Evolutionary conservation across 345 rosid species (phyloP).

Genomic region (Arabidopsis arenosa): DNA sequence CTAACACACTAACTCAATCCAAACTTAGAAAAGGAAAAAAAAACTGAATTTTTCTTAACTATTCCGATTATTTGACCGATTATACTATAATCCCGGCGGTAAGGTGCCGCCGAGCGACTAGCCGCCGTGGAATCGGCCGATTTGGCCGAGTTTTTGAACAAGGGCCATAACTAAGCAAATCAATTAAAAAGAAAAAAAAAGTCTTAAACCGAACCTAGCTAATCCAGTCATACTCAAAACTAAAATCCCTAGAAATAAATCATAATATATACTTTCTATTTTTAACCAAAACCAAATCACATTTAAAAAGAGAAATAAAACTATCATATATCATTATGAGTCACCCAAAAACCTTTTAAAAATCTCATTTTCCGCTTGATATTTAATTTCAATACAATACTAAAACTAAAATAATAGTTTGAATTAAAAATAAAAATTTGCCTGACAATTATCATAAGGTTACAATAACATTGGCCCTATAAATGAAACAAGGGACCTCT

Average conservation of each 20-base stretch:
- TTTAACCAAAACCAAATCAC: not conserved
- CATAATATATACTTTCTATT: constrained; percentile 18
- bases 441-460: not conserved
- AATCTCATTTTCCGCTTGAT: not conserved
- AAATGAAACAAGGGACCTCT: constrained; percentile 38
- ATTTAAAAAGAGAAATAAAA: not conserved
- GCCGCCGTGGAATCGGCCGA: no score
- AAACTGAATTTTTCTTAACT: no score
- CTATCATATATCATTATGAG: no score
- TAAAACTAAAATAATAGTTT: not conserved
- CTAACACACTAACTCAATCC: no score
- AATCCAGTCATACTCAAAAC: not conserved
- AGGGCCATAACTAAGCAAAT: no score
- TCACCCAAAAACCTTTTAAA: no score
- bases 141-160: no score
- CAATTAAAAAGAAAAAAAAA: not conserved
- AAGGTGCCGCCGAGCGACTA: no score
- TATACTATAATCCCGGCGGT: no score
- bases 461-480: constrained; percentile 15
- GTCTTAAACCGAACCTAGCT: not conserved
- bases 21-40: no score
- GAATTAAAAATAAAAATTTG: not conserved
- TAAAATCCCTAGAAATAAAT: not conserved
- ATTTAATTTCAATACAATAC: not conserved
- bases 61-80: no score